These are phyloP conservation scores for Kuraishia borneana DNA, from an alignment of 805 yeast species.

Conservation along the genomic window DNA sequence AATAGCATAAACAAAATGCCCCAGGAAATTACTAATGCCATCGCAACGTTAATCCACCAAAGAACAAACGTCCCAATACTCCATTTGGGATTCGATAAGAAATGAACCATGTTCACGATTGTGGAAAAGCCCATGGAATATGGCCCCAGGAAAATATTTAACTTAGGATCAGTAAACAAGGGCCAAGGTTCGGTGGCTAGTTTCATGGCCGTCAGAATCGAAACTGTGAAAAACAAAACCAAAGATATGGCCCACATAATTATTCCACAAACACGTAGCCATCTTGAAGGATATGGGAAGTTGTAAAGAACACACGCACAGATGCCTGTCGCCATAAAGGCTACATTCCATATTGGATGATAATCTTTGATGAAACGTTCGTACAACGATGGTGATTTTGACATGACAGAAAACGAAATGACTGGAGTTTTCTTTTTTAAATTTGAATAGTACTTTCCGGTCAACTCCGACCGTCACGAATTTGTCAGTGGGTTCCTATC, in stretches of 20 bases:
- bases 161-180: slow-evolving; percentile 27
- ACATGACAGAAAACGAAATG: too few species aligned
- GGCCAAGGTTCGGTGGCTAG: slow-evolving; percentile 19
- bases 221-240: slow-evolving; percentile 30
- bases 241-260: slow-evolving; percentile 43
- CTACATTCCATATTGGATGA: slow-evolving; percentile 54
- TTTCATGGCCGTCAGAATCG: slow-evolving; percentile 25
- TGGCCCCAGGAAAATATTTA: slow-evolving; percentile 65
- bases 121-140: slow-evolving; percentile 73
- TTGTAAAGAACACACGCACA: slow-evolving; percentile 45
- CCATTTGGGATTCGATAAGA: slow-evolving; percentile 24
- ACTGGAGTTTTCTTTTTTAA: too few species aligned
- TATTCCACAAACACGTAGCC: slow-evolving; percentile 11
- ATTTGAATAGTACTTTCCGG: too few species aligned
- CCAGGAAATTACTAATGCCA: slow-evolving; percentile 52
- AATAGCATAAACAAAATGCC: slow-evolving; percentile 42
- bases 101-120: slow-evolving; percentile 43
- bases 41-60: slow-evolving; percentile 61
- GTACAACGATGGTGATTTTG: too few species aligned
- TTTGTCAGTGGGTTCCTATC: too few species aligned
- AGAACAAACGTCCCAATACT: slow-evolving; percentile 33
- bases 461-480: too few species aligned
- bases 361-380: slow-evolving; percentile 12
- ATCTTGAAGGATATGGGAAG: slow-evolving; percentile 35
- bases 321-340: slow-evolving; percentile 84